Percentiles rank a stretch among this genome's conserved stretches.
phyloP scores from a whole-genome alignment of 768 basidiomycete genomes.

The Calvatia gigantea region DNA sequence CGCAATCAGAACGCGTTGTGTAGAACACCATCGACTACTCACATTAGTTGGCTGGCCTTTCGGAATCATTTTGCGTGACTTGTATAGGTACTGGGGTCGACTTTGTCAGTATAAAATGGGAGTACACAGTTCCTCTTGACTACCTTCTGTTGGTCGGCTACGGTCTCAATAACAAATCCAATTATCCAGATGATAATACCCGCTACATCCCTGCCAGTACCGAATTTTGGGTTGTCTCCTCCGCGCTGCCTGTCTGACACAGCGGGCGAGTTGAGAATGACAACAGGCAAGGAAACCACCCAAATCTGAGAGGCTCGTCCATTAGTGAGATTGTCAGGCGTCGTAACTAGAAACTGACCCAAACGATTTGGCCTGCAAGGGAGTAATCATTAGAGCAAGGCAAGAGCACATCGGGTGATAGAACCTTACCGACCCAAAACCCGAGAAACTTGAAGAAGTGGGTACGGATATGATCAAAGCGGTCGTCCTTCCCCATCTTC shows the following conservation, averaged over 20 bases:
- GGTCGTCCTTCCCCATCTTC: conserved; percentile 59
- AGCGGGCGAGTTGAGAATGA: conserved; percentile 65
- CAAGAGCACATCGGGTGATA: background rate
- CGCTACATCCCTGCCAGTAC: conserved; percentile 58
- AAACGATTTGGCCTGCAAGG: conserved; percentile 13
- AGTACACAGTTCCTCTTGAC: background rate
- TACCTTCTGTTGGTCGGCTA: conserved; percentile 60
- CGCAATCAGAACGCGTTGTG: background rate
- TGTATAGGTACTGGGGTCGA: conserved; percentile 57
- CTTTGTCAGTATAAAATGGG: conserved; percentile 20
- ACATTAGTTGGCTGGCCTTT: conserved; percentile 49
- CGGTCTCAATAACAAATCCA: conserved; percentile 53
- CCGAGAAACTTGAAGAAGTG: conserved; percentile 66
- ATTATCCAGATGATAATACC: conserved; percentile 60
- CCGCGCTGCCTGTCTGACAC: conserved; percentile 43
- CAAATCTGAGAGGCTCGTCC: conserved; percentile 65
- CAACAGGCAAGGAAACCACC: conserved; percentile 60
- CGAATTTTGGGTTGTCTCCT: conserved; percentile 54
- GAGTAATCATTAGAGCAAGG: no score
- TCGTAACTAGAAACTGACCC: conserved; percentile 6
- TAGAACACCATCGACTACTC: conserved; percentile 11
- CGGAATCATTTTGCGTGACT: conserved; percentile 40
- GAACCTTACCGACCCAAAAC: conserved; percentile 17
- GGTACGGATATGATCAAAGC: conserved; percentile 65
- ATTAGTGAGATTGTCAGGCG: conserved; percentile 14